Conservation (phyloP, 306 rosid species). For the Sechiopsis laciniata region DNA sequence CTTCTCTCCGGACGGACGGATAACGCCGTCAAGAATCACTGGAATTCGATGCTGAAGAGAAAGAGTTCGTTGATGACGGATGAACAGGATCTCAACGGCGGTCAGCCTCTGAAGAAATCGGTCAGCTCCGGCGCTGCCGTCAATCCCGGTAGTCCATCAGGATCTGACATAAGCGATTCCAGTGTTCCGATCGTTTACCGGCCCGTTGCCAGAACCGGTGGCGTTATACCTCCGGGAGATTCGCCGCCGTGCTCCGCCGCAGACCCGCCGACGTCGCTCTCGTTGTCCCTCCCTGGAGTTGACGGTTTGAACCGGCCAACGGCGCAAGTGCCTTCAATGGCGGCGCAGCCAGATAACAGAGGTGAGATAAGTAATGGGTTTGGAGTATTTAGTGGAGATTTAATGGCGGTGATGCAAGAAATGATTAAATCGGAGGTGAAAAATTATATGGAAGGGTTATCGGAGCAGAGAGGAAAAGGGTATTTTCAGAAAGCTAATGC, state of each 20-base stretch:
- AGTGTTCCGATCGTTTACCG: conserved; percentile 57
- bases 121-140: conserved; percentile 68
- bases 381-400: conserved; percentile 34
- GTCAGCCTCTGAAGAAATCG: conserved; percentile 62
- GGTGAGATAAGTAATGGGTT: conserved; percentile 17
- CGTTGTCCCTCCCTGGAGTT: conserved; percentile 70
- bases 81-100: conserved; percentile 24
- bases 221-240: conserved; percentile 54
- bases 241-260: conserved; percentile 42
- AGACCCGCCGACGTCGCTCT: conserved; percentile 78
- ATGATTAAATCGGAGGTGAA: conserved; percentile 89
- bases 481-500: conserved; percentile 29
- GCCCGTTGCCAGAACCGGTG: conserved; percentile 65
- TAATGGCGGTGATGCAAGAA: conserved; percentile 81
- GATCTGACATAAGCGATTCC: conserved; percentile 86
- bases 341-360: conserved; percentile 16
- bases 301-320: conserved; percentile 27
- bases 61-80: conserved; percentile 47
- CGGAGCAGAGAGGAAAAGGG: conserved; percentile 48
- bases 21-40: too few species aligned
- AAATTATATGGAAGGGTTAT: conserved; percentile 72
- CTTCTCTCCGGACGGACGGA: too few species aligned
- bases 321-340: background rate
- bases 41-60: conserved; percentile 51
- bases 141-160: conserved; percentile 77